Base-by-base conservation (phyloP, 2,329 filamentous ascomycete genomes). In the Colletotrichum cereale region DNA sequence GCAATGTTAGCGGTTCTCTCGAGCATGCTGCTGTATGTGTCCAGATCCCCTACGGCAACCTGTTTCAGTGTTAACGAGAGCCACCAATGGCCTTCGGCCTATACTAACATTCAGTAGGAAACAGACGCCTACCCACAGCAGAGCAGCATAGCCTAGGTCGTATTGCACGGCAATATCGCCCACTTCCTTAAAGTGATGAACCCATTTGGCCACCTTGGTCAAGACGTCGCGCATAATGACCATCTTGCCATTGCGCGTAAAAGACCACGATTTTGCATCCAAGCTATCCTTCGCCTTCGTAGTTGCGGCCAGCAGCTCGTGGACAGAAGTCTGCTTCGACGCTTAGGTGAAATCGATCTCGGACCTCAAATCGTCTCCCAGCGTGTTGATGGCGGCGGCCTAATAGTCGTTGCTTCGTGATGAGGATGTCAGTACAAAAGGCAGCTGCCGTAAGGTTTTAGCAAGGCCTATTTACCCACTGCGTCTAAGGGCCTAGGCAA, bases 41-140 rank as follows among this genome's bases (percentile, higher is more conserved):
- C 52, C 8, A 56, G 31, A 36, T 56, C 52, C 52, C 52, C 31
- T 5, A 56, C 18, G 0, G 52, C 31, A 18, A 56, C 52, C 52
- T 56, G 21, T 21, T n/a, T 56, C 1, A 16, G n/a, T 36, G 18
- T 56, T 3, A 56, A 36, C 18, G 7, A 56, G 31, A 55, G n/a
- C 12, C 5, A 53, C 26, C 14, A 14, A 14, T 5, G 18, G 21
- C 24, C 50, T 34, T 67, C 40, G 75, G 75, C 78, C 76, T 81
- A 61, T 40, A 58, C 34, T 26, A 5, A 60, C 36, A 18, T 77
- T 73, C 14, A 79, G 65, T n/a, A 80, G 29, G 56, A 79, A 76
- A 48, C 77, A 52, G 11, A 80, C 71, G 18, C 62, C 74, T 18
- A 76, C 78, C 77, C 77, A 79, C 5, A 77, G 78, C 24, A 80